Conservation (phyloP, 768 basidiomycete genomes). For the Scleroderma bovista region DNA sequence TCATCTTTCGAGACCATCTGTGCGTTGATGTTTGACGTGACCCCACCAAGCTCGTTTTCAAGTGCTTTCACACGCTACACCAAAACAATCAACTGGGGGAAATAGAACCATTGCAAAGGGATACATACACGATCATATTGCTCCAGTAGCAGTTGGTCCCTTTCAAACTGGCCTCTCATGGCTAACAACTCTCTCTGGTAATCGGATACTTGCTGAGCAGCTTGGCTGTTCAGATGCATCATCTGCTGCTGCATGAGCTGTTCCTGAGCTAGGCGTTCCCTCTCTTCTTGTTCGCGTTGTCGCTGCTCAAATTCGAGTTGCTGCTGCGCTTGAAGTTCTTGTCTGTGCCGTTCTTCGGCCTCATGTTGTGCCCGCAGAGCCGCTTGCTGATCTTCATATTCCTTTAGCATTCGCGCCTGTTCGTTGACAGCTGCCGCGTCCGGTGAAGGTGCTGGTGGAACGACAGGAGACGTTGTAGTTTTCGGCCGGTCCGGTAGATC, state of each 20-base stretch:
- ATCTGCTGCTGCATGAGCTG: slow-evolving; percentile 80
- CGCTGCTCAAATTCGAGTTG: slow-evolving; percentile 87
- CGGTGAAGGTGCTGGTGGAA: slow-evolving; percentile 71
- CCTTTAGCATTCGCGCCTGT: slow-evolving; percentile 89
- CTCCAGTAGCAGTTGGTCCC: slow-evolving; percentile 95
- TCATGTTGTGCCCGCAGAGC: slow-evolving; percentile 77
- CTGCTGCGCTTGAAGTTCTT: slow-evolving; percentile 71
- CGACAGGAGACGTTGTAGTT: slow-evolving; percentile 46
- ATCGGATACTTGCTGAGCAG: slow-evolving; percentile 69
- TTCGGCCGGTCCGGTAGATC: slow-evolving; percentile 83
- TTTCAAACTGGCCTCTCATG: slow-evolving; percentile 95
- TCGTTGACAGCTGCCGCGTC: slow-evolving; percentile 73
- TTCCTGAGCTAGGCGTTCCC: slow-evolving; percentile 85
- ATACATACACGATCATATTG: slow-evolving; percentile 83
- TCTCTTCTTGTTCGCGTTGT: slow-evolving; percentile 82
- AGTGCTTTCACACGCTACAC: slow-evolving; percentile 88
- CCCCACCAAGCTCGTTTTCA: slow-evolving; percentile 79
- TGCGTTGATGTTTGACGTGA: slow-evolving; percentile 70
- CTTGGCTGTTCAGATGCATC: slow-evolving; percentile 74
- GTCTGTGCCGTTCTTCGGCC: slow-evolving; percentile 74
- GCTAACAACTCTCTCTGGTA: slow-evolving; percentile 86
- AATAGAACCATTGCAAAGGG: slow-evolving; percentile 1
- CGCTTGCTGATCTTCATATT: slow-evolving; percentile 95
- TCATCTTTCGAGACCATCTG: slow-evolving; percentile 93
- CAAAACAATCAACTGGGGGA: slow-evolving; percentile 6